Conservation (phyloP, 1,284 basidiomycete species). For the Ceratobasidium papillatum region DNA sequence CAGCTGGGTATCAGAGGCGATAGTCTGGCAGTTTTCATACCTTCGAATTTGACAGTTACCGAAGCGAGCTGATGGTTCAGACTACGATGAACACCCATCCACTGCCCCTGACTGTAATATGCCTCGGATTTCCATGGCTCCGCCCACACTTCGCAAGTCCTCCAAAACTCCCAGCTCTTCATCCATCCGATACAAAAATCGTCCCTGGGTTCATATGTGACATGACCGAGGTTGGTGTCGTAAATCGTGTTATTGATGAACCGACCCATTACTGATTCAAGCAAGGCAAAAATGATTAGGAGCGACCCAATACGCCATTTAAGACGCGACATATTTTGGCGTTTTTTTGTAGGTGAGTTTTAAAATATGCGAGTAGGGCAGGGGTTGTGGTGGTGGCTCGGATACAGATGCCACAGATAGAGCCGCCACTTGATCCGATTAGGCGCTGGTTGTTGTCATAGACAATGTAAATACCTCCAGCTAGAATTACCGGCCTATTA, state of each 20-base stretch:
- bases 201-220: constrained; percentile 1
- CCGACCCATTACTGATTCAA: background rate
- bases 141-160: background rate
- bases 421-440: background rate
- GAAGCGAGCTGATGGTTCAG: background rate
- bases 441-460: too few species aligned
- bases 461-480: too few species aligned
- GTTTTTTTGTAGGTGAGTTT: background rate
- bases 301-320: background rate
- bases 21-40: too few species aligned
- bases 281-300: background rate
- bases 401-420: background rate
- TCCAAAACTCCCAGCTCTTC: background rate
- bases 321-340: background rate
- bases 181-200: constrained; percentile 2
- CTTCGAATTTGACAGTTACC: background rate
- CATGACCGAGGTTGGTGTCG: background rate
- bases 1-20: too few species aligned
- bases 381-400: background rate
- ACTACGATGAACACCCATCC: background rate
- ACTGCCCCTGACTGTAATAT: background rate
- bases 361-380: background rate
- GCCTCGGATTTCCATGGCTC: background rate
- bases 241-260: constrained; percentile 14
- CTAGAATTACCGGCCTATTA: too few species aligned